phyloP scores from a whole-genome alignment of 768 basidiomycete genomes.

The Lentinula lateritia region DNA sequence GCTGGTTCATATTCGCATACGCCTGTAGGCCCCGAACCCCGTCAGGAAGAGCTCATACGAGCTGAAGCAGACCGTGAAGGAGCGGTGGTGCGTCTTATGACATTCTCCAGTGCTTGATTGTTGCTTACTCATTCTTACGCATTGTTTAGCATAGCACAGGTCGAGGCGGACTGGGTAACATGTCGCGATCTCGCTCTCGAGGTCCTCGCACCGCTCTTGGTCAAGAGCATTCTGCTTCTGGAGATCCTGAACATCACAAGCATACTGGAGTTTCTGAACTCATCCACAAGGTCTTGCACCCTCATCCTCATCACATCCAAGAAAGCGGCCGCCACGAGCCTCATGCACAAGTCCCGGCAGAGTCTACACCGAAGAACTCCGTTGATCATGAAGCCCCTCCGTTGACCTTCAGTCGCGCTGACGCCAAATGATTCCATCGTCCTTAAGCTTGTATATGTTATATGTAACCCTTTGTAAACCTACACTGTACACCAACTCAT shows the following conservation, averaged over 20 bases:
- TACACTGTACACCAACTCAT: too few relatives aligned
- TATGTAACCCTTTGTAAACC: not conserved
- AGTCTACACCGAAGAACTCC: not conserved
- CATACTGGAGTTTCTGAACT: not conserved
- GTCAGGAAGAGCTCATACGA: not conserved
- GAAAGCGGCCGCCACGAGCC: not conserved
- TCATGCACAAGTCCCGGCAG: not conserved
- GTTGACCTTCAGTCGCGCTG: not conserved
- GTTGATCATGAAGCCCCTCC: not conserved
- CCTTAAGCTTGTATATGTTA: not conserved
- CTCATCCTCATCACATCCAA: not conserved
- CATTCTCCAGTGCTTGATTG: not conserved
- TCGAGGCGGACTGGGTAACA: conserved; percentile 64
- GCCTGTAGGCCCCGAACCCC: not conserved
- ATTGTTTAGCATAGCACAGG: conserved; percentile 48
- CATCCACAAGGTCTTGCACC: not conserved
- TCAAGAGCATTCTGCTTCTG: conserved; percentile 16
- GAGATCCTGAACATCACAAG: conserved; percentile 1
- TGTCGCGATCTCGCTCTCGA: conserved; percentile 44
- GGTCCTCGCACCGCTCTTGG: conserved; percentile 28
- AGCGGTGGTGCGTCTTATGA: conserved; percentile 20
- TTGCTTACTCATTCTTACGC: not conserved
- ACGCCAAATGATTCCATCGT: not conserved
- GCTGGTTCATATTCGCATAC: conserved; percentile 21
- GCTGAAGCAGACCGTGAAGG: conserved; percentile 21